Percentiles rank a stretch among this genome's conserved stretches.
These are phyloP conservation scores for Galium porrigens DNA, from an alignment of 305 asterid genomes.

Conservation along the genomic window DNA sequence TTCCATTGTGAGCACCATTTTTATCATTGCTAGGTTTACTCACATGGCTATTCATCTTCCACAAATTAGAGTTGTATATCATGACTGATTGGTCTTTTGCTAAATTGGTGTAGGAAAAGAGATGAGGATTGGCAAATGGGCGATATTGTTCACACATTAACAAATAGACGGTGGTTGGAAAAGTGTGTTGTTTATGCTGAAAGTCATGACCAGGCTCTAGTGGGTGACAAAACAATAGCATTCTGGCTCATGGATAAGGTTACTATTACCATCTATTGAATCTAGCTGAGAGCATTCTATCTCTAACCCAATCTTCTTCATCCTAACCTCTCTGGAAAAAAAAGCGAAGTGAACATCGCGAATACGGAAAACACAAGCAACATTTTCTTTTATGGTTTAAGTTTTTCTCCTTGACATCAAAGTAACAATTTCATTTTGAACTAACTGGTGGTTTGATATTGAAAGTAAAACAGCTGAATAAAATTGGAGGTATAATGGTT, in stretches of 20 bases:
- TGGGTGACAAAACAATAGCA: constrained; percentile 96
- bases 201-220: constrained; percentile 97
- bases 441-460: neutral
- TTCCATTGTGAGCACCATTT: neutral
- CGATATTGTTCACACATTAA: constrained; percentile 67
- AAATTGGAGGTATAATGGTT: neutral
- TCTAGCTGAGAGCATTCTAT: neutral
- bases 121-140: constrained; percentile 98
- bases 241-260: constrained; percentile 99
- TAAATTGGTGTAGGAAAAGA: constrained; percentile 46
- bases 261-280: constrained; percentile 11
- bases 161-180: constrained; percentile 92
- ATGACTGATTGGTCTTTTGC: constrained; percentile 11
- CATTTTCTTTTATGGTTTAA: neutral
- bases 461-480: neutral
- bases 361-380: neutral
- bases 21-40: neutral
- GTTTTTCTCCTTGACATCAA: neutral
- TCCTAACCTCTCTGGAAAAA: neutral
- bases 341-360: too few species aligned
- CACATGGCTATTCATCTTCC: neutral
- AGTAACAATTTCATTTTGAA: neutral
- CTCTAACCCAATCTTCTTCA: neutral
- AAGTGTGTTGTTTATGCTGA: constrained; percentile 87
- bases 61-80: neutral